phyloP scores from a whole-genome alignment of 1,284 basidiomycete species.

The Ceraceosorus guamensis region DNA sequence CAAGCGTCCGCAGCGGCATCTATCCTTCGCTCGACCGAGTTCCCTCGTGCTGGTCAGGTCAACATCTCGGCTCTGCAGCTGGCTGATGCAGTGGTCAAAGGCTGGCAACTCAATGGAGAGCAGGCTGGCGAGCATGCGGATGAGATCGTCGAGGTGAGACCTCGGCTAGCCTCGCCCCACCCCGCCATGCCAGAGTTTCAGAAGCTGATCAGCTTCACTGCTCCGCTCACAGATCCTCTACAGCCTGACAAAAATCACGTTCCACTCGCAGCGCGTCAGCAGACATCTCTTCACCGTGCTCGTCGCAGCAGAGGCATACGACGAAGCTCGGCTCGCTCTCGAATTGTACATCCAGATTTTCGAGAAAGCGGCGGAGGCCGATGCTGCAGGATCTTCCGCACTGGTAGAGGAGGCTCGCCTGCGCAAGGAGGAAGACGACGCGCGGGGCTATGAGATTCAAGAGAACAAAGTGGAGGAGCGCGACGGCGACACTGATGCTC shows the following conservation, averaged over 20 bases:
- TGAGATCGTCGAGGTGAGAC: conserved; percentile 28
- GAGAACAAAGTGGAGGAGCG: conserved; percentile 5
- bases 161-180: not conserved
- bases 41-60: conserved; percentile 74
- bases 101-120: conserved; percentile 60
- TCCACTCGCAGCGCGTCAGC: conserved; percentile 40
- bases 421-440: conserved; percentile 1
- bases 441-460: not conserved
- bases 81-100: conserved; percentile 68
- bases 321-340: conserved; percentile 34
- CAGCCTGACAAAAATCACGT: conserved; percentile 34
- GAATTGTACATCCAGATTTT: conserved; percentile 39
- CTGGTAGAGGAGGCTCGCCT: conserved; percentile 6
- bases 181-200: too few relatives aligned
- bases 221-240: conserved; percentile 24
- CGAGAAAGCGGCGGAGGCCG: conserved; percentile 38
- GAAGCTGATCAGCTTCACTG: too few relatives aligned
- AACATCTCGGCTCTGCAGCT: conserved; percentile 76
- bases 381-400: conserved; percentile 13
- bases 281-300: conserved; percentile 37
- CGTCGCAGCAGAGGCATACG: conserved; percentile 37
- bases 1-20: conserved; percentile 21
- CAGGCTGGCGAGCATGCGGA: conserved; percentile 38
- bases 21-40: conserved; percentile 55
- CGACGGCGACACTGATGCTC: conserved; percentile 8